Base-by-base conservation (phyloP, 2,329 filamentous ascomycete genomes). In the Aspergillus floridensis region DNA sequence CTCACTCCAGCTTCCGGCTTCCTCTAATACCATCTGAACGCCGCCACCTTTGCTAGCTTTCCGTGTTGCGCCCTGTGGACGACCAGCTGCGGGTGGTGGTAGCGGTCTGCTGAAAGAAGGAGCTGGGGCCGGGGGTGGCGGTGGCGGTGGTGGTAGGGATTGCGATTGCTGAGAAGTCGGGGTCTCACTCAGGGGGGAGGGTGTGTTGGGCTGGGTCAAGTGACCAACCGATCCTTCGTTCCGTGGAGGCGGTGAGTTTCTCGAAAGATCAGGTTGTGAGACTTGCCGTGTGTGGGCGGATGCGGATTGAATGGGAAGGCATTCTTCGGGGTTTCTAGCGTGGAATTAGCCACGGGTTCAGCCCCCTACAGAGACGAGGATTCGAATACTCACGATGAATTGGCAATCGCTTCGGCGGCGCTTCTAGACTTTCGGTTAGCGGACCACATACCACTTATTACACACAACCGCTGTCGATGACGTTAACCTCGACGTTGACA, bases 11-110 rank as follows among this genome's bases (percentile, higher is more conserved):
- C 90, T 93, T 60, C 92, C 91, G 16, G 88, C 87, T 69, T 92
- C 92, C 68, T 96, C 93, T 41, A 98, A 84, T 21, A 95, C 93
- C 68, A 97, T 91, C 75, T 96, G 92, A 57, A 97, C 87, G 19
- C 93, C 93, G 56, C 93, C 93, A 3, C 88, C 86, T 69, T 91
- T 88, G 66, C 88, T 91, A 59, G 86, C 87, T 59, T 91, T 89
- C 55, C 91, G 84, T 60, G 88, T 88, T 29, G 85, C 85, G 32
- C 84, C 84, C 46, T 84, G 81, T 14, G 81, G 82, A 44, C 82
- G 79, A 62, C 38, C 38, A 44, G 77, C 77, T 65, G 76, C 74
- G 4, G 77, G 73, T 11, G 68, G 68, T 22, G 69, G 71, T 31
- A 69, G 75, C 2, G 76, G 77, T 22, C 74, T 72, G 58, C 74